Base-by-base conservation (phyloP, 2,329 filamentous ascomycete genomes). In the Colletotrichum godetiae region DNA sequence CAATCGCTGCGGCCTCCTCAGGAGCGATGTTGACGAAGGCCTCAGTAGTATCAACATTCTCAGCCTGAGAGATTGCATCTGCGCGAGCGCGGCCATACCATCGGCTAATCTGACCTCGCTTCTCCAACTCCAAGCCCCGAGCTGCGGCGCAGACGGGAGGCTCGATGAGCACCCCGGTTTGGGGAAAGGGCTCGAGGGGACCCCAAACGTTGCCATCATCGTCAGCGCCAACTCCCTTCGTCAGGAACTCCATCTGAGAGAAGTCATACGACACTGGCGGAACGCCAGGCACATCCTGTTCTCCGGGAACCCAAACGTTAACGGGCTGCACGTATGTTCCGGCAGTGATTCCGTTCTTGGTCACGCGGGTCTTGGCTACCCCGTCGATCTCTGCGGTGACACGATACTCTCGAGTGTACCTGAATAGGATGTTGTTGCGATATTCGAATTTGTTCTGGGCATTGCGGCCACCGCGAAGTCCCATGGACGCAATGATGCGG, bases 361-460 rank as follows among this genome's bases (percentile, higher is more conserved):
- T 82, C 5, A 73, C 66, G 1, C 78, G 78, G 8, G 78, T 81
- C 57, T 76, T 77, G 10, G 75, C 75, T 3, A 80, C 77, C 13
- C 81, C 80, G 66, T 82, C 74, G 27, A 83, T 78, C 70, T 83
- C 81, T 13, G 81, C 77, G 1, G 79, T 75, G 15, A 80, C 76
- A 29, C 78, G 78, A 68, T 83, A 84, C 69, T 83, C 82, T n/a
- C 81, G 76, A 0, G 81, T 80, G 70, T 83, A 84, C 0, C 78
- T 76, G 13, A 69, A 68, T 6, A 80, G 76, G 19, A 81, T 79
- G 11, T 83, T 79, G 31, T 78, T 80, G 35, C 81, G 80, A 69
- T 80, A 80, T 56, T 82, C 77, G 62, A 81, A 84, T 75, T 81
- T 82, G 76, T 82, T 83, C 74, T 82, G 81, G 33, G 75, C 79